Evolutionary conservation across 345 rosid genomes (phyloP), one percentile per base, ranked within the genome.

Genomic region (Citrus unshiu): DNA sequence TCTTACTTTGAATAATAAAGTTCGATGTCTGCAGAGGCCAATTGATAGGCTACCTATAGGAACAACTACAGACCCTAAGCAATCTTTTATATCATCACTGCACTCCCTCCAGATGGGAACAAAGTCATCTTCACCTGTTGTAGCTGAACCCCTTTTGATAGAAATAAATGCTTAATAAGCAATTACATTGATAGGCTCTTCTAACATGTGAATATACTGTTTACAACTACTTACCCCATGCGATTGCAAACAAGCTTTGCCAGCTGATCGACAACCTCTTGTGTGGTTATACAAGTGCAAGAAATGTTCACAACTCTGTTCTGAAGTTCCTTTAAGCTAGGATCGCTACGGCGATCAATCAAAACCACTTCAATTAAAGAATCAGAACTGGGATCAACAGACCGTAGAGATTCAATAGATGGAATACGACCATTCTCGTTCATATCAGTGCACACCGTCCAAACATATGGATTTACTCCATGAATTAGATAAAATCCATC

Each of bases 1-100:
- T 82, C 93, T 87, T 87, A 94, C 99, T 88, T 97, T 97, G 89
- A 97, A 97, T 77, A 97, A 88, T 82, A 94, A 85, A 83, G 97
- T 89, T 77, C 99, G 95, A 85, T 97, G 98, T 85, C 97, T 89
- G 92, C 99, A 97, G 77, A 93, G 91, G 81, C 99, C 99, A 87
- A 85, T 83, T 49, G 95, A 91, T 75, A 97, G 87, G 86, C 95
- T 94, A 74, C 99, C 96, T 56, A 97, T 91, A 71, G 98, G 98
- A 85, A 94, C 87, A 77, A 97, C 96, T 74, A 93, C 89, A 60
- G 93, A 92, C 73, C 95, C 94, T 76, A 93, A 87, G 90, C 92
- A 77, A 82, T 92, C 94, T 89, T 92, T 97, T 77, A 93, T 83
- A 83, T 92, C 91, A 75, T 88, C 84, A 74, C 90, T 91, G 89